Evolutionary conservation across 2,329 filamentous ascomycete genomes (phyloP).

Genomic region (Paecilomyces fulvus): DNA sequence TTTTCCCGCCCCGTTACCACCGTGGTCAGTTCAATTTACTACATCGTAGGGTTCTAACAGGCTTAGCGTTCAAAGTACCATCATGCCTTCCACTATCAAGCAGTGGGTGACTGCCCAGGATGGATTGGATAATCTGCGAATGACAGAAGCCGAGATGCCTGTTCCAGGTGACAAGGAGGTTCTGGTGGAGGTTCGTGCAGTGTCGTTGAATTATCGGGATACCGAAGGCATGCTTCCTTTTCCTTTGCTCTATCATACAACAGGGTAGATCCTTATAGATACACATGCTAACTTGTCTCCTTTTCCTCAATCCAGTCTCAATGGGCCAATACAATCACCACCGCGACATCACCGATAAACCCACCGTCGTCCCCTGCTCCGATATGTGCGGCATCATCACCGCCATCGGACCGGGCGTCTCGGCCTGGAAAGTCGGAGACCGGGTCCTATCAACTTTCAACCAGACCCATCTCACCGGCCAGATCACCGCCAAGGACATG

Average conservation of each 20-base stretch:
- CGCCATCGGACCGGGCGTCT: constrained; percentile 39
- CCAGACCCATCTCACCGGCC: constrained; percentile 48
- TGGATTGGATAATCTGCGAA: constrained; percentile 47
- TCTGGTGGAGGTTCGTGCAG: constrained; percentile 44
- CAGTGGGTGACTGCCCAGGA: constrained; percentile 51
- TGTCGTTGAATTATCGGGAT: constrained; percentile 48
- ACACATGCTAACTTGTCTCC: background rate
- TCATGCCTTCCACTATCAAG: constrained; percentile 8
- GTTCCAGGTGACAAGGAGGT: constrained; percentile 45
- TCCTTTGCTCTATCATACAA: too few relatives aligned
- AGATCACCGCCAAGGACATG: constrained; percentile 49
- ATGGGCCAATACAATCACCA: constrained; percentile 62
- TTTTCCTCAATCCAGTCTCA: constrained; percentile 39
- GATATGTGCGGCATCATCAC: constrained; percentile 61
- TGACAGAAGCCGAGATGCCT: constrained; percentile 39
- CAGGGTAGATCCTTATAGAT: too few relatives aligned
- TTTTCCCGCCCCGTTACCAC: background rate
- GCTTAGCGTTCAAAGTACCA: background rate
- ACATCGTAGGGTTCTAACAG: background rate
- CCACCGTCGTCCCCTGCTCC: constrained; percentile 54
- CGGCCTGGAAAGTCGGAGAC: constrained; percentile 48
- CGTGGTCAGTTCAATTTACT: background rate
- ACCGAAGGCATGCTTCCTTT: too few relatives aligned
- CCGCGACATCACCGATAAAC: constrained; percentile 38
- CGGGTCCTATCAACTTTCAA: constrained; percentile 59